Evolutionary conservation across 129 eudicot genomes (phyloP).

Genomic region (Dittrichia graveolens): DNA sequence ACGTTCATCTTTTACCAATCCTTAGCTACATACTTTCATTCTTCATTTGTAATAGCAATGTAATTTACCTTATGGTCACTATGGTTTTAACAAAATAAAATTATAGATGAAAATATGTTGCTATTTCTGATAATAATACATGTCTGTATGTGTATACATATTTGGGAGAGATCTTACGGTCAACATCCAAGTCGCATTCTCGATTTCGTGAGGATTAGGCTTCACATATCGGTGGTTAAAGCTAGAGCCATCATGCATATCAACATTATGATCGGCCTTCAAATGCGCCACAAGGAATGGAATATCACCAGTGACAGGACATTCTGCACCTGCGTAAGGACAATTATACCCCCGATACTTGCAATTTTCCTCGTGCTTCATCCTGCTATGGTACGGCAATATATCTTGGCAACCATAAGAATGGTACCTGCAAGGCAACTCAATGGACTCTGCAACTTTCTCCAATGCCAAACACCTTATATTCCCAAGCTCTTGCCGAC

Average conservation of each 20-base stretch:
- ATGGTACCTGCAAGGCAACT: slow-evolving; percentile 62
- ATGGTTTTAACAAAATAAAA: too few relatives aligned
- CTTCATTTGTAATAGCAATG: too few relatives aligned
- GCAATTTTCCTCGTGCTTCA: slow-evolving; percentile 54
- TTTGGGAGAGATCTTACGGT: slow-evolving; percentile 47
- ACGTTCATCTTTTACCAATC: too few relatives aligned
- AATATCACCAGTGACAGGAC: slow-evolving; percentile 53
- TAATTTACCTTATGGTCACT: too few relatives aligned
- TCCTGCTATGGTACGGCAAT: slow-evolving; percentile 45
- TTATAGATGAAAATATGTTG: too few relatives aligned
- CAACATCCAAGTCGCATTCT: slow-evolving; percentile 71
- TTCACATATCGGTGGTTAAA: slow-evolving; percentile 67
- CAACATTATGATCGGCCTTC: slow-evolving; percentile 54
- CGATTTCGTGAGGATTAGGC: slow-evolving; percentile 62
- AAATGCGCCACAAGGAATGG: slow-evolving; percentile 55
- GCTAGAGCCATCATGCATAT: slow-evolving; percentile 58
- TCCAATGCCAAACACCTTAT: slow-evolving; percentile 70
- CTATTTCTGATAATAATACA: too few relatives aligned
- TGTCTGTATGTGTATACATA: neutral
- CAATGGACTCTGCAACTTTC: slow-evolving; percentile 61
- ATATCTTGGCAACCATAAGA: slow-evolving; percentile 56
- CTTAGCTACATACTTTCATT: too few relatives aligned
- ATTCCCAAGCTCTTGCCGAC: slow-evolving; percentile 59
- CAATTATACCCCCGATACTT: slow-evolving; percentile 57
- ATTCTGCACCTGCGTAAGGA: slow-evolving; percentile 69